Evolutionary conservation across 768 basidiomycete genomes (phyloP).

Genomic region (Pisolithus albus): DNA sequence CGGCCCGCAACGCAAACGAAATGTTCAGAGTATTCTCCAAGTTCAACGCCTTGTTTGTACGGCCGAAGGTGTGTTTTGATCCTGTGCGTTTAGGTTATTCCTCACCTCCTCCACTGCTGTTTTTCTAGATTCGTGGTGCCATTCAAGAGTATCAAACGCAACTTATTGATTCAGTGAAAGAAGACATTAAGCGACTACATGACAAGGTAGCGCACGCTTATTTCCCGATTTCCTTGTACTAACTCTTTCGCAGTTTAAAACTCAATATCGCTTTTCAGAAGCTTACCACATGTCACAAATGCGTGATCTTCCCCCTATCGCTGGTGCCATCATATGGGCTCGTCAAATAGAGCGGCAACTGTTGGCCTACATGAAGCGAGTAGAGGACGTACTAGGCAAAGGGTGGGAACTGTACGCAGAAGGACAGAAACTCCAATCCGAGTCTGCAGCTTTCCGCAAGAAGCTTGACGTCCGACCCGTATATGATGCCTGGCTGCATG

Average conservation of each 20-base stretch:
- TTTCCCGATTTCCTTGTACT: background rate
- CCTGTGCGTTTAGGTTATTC: background rate
- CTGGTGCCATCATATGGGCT: slow-evolving; percentile 98
- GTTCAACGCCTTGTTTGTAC: slow-evolving; percentile 94
- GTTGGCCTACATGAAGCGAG: slow-evolving; percentile 95
- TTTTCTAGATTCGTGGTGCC: slow-evolving; percentile 80
- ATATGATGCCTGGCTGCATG: slow-evolving; percentile 93
- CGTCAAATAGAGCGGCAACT: slow-evolving; percentile 98
- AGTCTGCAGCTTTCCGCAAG: slow-evolving; percentile 85
- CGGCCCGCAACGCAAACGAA: slow-evolving; percentile 95
- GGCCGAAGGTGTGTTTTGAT: slow-evolving; percentile 68
- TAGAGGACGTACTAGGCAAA: slow-evolving; percentile 96
- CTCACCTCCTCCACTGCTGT: background rate
- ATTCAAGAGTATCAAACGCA: slow-evolving; percentile 99
- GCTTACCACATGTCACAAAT: slow-evolving; percentile 98
- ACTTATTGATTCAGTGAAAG: slow-evolving; percentile 97
- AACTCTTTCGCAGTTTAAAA: slow-evolving; percentile 65
- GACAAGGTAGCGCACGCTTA: slow-evolving; percentile 56
- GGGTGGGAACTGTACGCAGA: slow-evolving; percentile 99
- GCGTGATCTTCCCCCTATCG: slow-evolving; percentile 97
- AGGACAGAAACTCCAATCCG: slow-evolving; percentile 93
- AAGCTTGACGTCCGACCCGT: slow-evolving; percentile 94
- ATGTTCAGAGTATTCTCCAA: slow-evolving; percentile 99
- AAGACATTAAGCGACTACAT: slow-evolving; percentile 92
- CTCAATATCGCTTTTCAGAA: slow-evolving; percentile 91